These are phyloP conservation scores for Phytophthora sojae DNA, from an alignment of 352 stramenopile species.

Conservation along the genomic window DNA sequence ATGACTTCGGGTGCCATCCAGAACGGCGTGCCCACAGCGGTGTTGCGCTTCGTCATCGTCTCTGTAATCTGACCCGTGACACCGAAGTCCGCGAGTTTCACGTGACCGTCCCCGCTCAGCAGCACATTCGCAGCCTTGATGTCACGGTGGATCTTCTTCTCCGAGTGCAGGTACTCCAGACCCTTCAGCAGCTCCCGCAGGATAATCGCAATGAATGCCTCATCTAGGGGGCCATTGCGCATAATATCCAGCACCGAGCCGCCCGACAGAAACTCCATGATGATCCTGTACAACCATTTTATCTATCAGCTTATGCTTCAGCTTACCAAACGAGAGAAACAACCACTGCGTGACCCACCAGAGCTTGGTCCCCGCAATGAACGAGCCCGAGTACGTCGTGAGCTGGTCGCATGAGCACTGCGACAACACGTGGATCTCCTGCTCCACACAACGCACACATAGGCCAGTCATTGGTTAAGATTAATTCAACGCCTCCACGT, in stretches of 20 bases:
- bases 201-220: slow-evolving; percentile 87
- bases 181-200: slow-evolving; percentile 81
- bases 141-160: slow-evolving; percentile 89
- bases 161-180: slow-evolving; percentile 81
- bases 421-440: slow-evolving; percentile 92
- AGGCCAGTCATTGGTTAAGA: not conserved
- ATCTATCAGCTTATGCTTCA: not conserved
- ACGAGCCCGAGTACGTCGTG: slow-evolving; percentile 90
- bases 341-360: slow-evolving; percentile 48
- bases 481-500: not conserved
- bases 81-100: slow-evolving; percentile 86
- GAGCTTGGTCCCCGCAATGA: slow-evolving; percentile 84
- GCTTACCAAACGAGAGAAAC: not conserved
- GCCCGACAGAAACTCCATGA: slow-evolving; percentile 95
- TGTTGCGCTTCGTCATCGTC: slow-evolving; percentile 98
- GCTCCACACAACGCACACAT: slow-evolving; percentile 3
- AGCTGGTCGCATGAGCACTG: slow-evolving; percentile 91
- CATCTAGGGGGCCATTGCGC: slow-evolving; percentile 73
- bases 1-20: slow-evolving; percentile 97
- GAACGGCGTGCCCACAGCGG: slow-evolving; percentile 97
- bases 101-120: slow-evolving; percentile 78
- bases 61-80: slow-evolving; percentile 96
- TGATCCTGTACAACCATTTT: slow-evolving; percentile 71
- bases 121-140: slow-evolving; percentile 88
- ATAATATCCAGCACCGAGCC: slow-evolving; percentile 93